Conservation (phyloP, 257 asterid genomes). For the Solanum chilense region DNA sequence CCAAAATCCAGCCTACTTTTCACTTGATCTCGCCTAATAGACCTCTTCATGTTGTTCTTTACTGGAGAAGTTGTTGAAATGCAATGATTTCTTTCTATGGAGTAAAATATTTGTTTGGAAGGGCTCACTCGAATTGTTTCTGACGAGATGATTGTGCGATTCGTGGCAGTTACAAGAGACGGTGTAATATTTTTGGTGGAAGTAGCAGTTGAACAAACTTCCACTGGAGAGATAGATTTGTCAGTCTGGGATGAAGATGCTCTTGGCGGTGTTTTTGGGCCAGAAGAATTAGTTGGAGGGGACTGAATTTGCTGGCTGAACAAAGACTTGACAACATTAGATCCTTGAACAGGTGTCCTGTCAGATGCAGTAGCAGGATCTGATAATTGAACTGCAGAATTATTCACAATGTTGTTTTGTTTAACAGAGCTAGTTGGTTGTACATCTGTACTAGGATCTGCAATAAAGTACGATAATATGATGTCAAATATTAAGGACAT, state of each 20-base stretch:
- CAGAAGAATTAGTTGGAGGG: slow-evolving; percentile 44
- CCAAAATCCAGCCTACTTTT: slow-evolving; percentile 85
- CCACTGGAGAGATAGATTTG: slow-evolving; percentile 42
- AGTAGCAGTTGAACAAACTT: slow-evolving; percentile 33
- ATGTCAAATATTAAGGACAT: neutral
- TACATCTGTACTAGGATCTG: slow-evolving; percentile 19
- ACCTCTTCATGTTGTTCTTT: slow-evolving; percentile 38
- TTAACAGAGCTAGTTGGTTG: slow-evolving; percentile 20
- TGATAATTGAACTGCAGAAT: slow-evolving; percentile 16
- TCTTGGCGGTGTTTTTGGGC: slow-evolving; percentile 76
- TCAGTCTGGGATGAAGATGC: slow-evolving; percentile 59
- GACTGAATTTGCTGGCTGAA: slow-evolving; percentile 55
- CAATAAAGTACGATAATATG: neutral
- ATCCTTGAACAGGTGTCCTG: slow-evolving; percentile 40
- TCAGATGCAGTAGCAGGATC: slow-evolving; percentile 5
- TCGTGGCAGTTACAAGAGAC: slow-evolving; percentile 45
- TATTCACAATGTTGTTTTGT: slow-evolving; percentile 11
- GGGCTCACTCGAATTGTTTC: slow-evolving; percentile 81
- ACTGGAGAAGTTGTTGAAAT: slow-evolving; percentile 62
- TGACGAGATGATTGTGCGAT: slow-evolving; percentile 72
- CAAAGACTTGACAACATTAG: slow-evolving; percentile 64
- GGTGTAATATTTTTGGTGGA: slow-evolving; percentile 35
- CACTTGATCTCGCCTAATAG: slow-evolving; percentile 52
- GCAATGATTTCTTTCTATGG: slow-evolving; percentile 62
- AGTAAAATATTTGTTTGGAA: slow-evolving; percentile 55